Evolutionary conservation across 139 green algal genomes (phyloP).

Genomic region (Spirogloea muscicola): DNA sequence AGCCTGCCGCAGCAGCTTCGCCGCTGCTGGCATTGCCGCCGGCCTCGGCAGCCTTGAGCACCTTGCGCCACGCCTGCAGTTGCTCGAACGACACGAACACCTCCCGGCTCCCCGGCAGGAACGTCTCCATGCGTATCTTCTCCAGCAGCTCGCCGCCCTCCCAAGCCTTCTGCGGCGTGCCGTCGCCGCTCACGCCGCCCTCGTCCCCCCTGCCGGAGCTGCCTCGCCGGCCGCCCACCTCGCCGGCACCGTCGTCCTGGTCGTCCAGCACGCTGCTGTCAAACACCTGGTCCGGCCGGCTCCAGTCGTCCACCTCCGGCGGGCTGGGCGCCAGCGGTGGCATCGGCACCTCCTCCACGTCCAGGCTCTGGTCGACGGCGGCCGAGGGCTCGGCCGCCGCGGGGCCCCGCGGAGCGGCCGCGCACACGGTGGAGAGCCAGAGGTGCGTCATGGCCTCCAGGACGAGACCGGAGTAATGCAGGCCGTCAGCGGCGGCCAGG

Average conservation of each 20-base stretch:
- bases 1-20: too few species aligned
- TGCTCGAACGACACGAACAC: neutral
- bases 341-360: too few species aligned
- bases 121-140: neutral
- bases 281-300: too few species aligned
- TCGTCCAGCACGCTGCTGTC: too few species aligned
- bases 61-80: neutral
- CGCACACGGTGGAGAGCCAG: neutral
- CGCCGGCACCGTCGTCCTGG: too few species aligned
- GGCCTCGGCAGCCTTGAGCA: neutral
- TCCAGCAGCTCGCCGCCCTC: neutral
- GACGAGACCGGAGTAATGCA: neutral
- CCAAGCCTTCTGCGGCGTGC: neutral
- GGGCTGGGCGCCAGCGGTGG: too few species aligned
- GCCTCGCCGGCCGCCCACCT: neutral
- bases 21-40: too few species aligned
- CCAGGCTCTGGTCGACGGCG: neutral
- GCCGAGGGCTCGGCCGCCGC: neutral
- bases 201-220: neutral
- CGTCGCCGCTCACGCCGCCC: too few species aligned
- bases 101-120: neutral
- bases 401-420: neutral
- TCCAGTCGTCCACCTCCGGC: too few species aligned
- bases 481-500: neutral
- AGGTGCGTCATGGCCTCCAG: neutral